These are phyloP conservation scores for Chrysanthemum lavandulifolium DNA, from an alignment of 129 eudicot species.

Conservation along the genomic window DNA sequence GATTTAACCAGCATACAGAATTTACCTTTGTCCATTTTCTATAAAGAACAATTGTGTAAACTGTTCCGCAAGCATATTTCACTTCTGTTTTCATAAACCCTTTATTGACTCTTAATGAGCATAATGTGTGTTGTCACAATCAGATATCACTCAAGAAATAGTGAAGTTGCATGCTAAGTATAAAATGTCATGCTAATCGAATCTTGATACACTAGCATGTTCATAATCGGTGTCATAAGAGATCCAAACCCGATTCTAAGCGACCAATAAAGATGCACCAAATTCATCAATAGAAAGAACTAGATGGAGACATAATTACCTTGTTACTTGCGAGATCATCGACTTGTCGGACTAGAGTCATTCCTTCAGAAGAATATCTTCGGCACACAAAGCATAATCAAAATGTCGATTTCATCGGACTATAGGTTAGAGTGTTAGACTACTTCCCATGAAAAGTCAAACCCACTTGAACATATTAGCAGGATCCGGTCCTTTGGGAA, in stretches of 20 bases:
- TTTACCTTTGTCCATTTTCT: no score
- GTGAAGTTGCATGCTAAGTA: not conserved
- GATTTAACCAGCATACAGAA: no score
- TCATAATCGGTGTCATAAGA: not conserved
- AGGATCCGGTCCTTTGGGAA: slow-evolving; percentile 69
- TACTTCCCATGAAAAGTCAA: slow-evolving; percentile 1
- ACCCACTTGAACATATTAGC: slow-evolving; percentile 78
- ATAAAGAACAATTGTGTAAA: no score
- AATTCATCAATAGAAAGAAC: not conserved
- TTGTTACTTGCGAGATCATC: slow-evolving; percentile 73
- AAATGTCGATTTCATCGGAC: not conserved
- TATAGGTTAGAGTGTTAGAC: not conserved
- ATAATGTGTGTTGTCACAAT: not conserved
- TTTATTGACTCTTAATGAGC: not conserved
- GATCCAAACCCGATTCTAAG: not conserved
- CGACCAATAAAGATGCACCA: slow-evolving; percentile 9
- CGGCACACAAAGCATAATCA: not conserved
- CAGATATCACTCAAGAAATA: not conserved
- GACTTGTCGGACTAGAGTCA: slow-evolving; percentile 21
- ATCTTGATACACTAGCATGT: not conserved
- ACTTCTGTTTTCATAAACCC: no score
- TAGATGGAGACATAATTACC: slow-evolving; percentile 34
- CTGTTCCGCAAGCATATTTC: no score
- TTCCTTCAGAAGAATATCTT: no score
- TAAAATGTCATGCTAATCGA: not conserved